These are phyloP conservation scores for Penicillium verrucosum DNA, from an alignment of 2,329 filamentous ascomycete species.

Conservation along the genomic window DNA sequence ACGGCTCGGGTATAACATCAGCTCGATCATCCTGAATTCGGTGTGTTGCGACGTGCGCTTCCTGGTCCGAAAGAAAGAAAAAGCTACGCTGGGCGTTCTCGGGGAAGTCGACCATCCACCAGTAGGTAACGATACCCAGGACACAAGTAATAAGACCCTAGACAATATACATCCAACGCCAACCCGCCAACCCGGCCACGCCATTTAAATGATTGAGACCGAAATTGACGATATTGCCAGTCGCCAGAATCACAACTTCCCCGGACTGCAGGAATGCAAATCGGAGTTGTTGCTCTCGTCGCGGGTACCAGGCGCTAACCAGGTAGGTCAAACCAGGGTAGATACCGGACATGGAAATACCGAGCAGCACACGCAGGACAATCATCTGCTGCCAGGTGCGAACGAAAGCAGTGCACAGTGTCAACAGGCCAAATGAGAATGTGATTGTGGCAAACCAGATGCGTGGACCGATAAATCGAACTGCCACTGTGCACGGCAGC, in stretches of 20 bases:
- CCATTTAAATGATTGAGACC: slow-evolving; percentile 64
- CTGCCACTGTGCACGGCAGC: slow-evolving; percentile 64
- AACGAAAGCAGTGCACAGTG: slow-evolving; percentile 66
- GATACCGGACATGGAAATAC: slow-evolving; percentile 57
- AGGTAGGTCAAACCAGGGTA: slow-evolving; percentile 47
- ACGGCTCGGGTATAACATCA: slow-evolving; percentile 57
- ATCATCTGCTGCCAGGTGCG: slow-evolving; percentile 68
- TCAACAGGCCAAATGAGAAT: slow-evolving; percentile 61
- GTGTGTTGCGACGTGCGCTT: slow-evolving; percentile 55
- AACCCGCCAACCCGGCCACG: slow-evolving; percentile 55
- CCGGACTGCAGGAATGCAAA: slow-evolving; percentile 64
- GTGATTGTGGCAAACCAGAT: slow-evolving; percentile 61
- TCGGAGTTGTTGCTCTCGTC: slow-evolving; percentile 63
- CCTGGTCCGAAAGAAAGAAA: slow-evolving; percentile 55
- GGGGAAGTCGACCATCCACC: slow-evolving; percentile 70
- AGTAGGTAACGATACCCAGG: slow-evolving; percentile 60
- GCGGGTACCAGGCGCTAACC: slow-evolving; percentile 59
- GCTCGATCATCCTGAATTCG: slow-evolving; percentile 61
- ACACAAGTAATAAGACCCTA: slow-evolving; percentile 61
- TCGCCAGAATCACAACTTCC: slow-evolving; percentile 63
- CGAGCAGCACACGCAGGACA: slow-evolving; percentile 61
- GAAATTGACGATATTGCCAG: slow-evolving; percentile 65
- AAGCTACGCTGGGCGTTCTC: slow-evolving; percentile 58
- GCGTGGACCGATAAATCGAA: slow-evolving; percentile 63
- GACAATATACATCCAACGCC: slow-evolving; percentile 68